Evolutionary conservation across 2,329 filamentous ascomycete species (phyloP).

Genomic region (Trichoderma endophyticum): DNA sequence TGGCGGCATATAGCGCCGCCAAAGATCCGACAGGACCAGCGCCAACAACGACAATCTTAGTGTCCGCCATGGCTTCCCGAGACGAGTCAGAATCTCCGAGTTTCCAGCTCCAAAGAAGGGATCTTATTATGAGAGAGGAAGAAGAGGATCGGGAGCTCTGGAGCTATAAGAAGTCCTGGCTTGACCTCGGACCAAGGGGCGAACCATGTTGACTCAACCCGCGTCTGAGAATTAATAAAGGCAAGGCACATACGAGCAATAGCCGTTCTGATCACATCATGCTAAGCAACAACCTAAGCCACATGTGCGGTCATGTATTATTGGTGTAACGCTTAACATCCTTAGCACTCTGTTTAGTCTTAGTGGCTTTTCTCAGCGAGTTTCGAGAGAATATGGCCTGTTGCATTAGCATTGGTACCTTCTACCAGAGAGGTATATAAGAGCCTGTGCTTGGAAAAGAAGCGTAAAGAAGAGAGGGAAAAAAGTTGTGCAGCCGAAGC

Average conservation of each 20-base stretch:
- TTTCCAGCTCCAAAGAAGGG: not conserved
- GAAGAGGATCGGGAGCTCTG: not conserved
- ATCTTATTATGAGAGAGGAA: not conserved
- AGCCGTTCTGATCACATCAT: constrained; percentile 13
- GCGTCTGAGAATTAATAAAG: not conserved
- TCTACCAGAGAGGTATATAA: not conserved
- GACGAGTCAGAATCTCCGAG: constrained; percentile 24
- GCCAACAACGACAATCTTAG: constrained; percentile 81
- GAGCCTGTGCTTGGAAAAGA: not conserved
- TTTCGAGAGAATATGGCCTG: not conserved
- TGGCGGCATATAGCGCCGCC: constrained; percentile 87
- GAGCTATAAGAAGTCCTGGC: constrained; percentile 2
- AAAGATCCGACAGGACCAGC: constrained; percentile 91
- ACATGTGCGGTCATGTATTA: not conserved
- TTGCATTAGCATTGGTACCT: not conserved
- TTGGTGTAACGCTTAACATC: not conserved
- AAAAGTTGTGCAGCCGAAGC: not conserved
- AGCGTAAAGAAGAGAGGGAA: not conserved
- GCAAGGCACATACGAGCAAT: not conserved
- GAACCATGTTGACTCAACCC: not conserved
- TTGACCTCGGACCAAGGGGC: constrained; percentile 5
- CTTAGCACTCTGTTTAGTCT: not conserved
- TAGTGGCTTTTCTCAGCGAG: constrained; percentile 1
- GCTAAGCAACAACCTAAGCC: not conserved
- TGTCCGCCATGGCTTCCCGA: constrained; percentile 38